Conservation (phyloP, 2,329 filamentous ascomycete species). For the Microthyrium microscopicum region DNA sequence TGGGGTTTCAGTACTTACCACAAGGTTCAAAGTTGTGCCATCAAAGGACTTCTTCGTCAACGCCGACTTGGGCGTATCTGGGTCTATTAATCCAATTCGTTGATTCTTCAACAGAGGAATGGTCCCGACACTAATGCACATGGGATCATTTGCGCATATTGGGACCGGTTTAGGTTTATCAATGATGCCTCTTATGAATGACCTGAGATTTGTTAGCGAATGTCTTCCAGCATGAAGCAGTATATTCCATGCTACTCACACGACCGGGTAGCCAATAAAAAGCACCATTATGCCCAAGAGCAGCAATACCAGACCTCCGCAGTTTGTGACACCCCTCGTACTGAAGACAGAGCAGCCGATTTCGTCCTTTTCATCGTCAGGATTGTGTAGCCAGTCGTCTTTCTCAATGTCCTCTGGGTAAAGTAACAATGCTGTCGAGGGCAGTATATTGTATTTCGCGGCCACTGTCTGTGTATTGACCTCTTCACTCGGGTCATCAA, state of each 20-base stretch:
- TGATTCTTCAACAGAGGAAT: conserved; percentile 42
- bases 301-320: conserved; percentile 45
- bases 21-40: conserved; percentile 45
- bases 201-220: conserved; percentile 33
- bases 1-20: conserved; percentile 27
- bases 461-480: conserved; percentile 57
- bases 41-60: conserved; percentile 36
- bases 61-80: conserved; percentile 44
- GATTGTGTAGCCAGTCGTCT: conserved; percentile 56
- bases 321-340: conserved; percentile 44
- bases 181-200: conserved; percentile 9
- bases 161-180: conserved; percentile 3
- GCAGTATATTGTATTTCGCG: conserved; percentile 57
- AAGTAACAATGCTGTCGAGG: conserved; percentile 47
- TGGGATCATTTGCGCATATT: conserved; percentile 24
- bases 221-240: conserved; percentile 28
- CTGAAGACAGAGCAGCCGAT: conserved; percentile 47
- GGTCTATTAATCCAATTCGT: conserved; percentile 45
- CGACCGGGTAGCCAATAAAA: conserved; percentile 53
- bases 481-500: conserved; percentile 36
- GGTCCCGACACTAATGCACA: conserved; percentile 34
- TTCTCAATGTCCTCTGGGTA: conserved; percentile 60
- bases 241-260: conserved; percentile 32
- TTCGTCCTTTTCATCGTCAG: conserved; percentile 45
- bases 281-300: conserved; percentile 43